A percentile compares a stretch with the other conserved stretches of the same genome.
phyloP scores from a whole-genome alignment of 805 yeast species.

The Nakazawaea sp. region DNA sequence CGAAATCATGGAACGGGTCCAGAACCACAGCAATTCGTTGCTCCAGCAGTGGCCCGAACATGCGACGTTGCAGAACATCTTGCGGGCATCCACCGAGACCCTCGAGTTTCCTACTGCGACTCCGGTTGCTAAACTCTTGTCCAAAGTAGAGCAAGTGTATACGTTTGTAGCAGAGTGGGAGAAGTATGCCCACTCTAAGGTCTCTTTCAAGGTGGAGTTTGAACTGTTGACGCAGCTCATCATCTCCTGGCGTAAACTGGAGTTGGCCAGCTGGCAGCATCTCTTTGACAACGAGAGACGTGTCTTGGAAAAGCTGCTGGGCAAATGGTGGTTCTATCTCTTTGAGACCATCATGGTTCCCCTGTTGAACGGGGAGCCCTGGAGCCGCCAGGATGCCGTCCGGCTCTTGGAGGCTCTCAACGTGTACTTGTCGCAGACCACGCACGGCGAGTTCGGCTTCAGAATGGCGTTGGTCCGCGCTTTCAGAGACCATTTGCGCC shows the following conservation, averaged over 20 bases:
- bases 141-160: constrained; percentile 81
- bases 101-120: constrained; percentile 52
- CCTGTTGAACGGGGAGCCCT: constrained; percentile 29
- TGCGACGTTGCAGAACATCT: constrained; percentile 70
- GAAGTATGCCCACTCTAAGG: constrained; percentile 77
- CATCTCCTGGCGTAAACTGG: constrained; percentile 87
- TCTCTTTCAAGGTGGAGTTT: constrained; percentile 50
- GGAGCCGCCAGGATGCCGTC: constrained; percentile 22
- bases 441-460: constrained; percentile 64
- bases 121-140: constrained; percentile 72
- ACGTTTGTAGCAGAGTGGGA: constrained; percentile 89
- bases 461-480: constrained; percentile 60
- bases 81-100: constrained; percentile 59
- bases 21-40: constrained; percentile 37
- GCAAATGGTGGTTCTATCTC: constrained; percentile 89
- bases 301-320: constrained; percentile 39
- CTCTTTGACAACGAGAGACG: constrained; percentile 62
- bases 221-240: constrained; percentile 59
- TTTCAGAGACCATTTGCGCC: constrained; percentile 47
- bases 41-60: constrained; percentile 89
- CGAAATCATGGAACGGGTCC: constrained; percentile 34
- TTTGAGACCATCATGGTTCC: constrained; percentile 73
- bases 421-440: constrained; percentile 66
- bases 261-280: constrained; percentile 78
- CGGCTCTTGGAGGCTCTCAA: constrained; percentile 55